Percentiles rank a stretch among this genome's conserved stretches.
phyloP scores from a whole-genome alignment of 192 early-diverging fungal species.

The Podila verticillata region DNA sequence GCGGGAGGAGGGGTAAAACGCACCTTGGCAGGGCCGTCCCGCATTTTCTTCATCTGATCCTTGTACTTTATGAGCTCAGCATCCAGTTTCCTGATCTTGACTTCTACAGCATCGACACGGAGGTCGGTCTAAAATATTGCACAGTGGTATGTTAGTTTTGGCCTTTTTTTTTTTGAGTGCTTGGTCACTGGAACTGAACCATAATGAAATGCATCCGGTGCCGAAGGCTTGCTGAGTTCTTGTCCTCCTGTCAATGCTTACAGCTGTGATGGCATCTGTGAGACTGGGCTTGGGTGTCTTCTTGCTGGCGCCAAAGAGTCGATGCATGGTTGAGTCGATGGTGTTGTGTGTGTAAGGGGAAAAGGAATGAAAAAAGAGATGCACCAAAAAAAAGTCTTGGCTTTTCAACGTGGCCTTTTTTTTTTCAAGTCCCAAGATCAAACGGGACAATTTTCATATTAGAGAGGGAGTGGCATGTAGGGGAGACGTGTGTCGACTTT shows the following conservation, averaged over 20 bases:
- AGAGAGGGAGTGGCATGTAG: not conserved
- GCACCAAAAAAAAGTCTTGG: not conserved
- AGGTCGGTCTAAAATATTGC: constrained; percentile 73
- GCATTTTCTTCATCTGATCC: constrained; percentile 96
- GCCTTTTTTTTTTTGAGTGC: not conserved
- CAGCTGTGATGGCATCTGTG: constrained; percentile 82
- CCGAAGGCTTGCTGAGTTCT: not conserved
- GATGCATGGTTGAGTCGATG: constrained; percentile 67
- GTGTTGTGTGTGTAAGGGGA: not conserved
- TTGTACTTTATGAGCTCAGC: constrained; percentile 90
- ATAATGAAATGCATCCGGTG: not conserved
- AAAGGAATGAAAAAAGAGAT: not conserved
- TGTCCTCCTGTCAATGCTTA: constrained; percentile 35
- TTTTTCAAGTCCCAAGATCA: constrained; percentile 4
- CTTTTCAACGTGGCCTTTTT: not conserved
- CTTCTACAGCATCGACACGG: constrained; percentile 87
- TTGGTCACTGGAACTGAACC: not conserved
- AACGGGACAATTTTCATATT: not conserved
- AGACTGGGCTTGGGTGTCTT: constrained; percentile 88
- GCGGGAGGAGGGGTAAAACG: constrained; percentile 3
- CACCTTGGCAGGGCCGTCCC: constrained; percentile 74
- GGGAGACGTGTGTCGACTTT: too few species aligned
- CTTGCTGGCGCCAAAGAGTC: constrained; percentile 92
- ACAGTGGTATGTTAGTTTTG: not conserved
- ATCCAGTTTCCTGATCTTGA: constrained; percentile 95